These are phyloP conservation scores for Lentinula boryana DNA, from an alignment of 768 basidiomycete species.

Conservation along the genomic window DNA sequence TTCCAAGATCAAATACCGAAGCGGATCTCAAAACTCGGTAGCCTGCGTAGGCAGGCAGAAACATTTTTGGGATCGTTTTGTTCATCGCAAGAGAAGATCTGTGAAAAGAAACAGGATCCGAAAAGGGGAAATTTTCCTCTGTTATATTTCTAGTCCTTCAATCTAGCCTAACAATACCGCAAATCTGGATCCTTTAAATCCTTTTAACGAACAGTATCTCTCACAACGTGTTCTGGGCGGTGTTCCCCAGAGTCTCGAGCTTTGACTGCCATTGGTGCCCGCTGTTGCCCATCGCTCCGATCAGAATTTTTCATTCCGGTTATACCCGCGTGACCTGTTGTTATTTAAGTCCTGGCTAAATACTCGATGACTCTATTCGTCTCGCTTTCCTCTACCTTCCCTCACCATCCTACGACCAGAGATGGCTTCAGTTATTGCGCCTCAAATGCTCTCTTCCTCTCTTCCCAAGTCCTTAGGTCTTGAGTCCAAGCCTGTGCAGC, in stretches of 20 bases:
- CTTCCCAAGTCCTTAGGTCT: not conserved
- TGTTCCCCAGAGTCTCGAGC: not conserved
- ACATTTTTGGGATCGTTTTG: not conserved
- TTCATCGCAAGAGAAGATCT: not conserved
- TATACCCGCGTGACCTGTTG: slow-evolving; percentile 7
- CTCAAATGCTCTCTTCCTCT: slow-evolving; percentile 1
- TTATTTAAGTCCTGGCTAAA: not conserved
- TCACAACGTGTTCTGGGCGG: not conserved
- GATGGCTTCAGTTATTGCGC: not conserved
- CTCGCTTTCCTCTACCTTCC: not conserved
- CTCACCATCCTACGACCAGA: not conserved
- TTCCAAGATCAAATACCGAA: not conserved
- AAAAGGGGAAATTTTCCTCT: not conserved
- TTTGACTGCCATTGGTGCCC: not conserved
- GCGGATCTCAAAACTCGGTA: not conserved
- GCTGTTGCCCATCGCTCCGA: not conserved
- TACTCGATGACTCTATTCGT: not conserved
- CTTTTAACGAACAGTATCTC: not conserved
- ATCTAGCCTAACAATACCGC: not conserved
- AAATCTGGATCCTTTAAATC: not conserved
- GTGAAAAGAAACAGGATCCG: not conserved
- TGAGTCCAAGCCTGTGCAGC: slow-evolving; percentile 15
- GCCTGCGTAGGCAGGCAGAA: not conserved
- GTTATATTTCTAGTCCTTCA: not conserved
- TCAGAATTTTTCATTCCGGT: slow-evolving; percentile 7